Percentiles rank a stretch among this genome's conserved stretches.
phyloP scores from a whole-genome alignment of 108 stramenopile species.

The Nannochloropsis gaditana region DNA sequence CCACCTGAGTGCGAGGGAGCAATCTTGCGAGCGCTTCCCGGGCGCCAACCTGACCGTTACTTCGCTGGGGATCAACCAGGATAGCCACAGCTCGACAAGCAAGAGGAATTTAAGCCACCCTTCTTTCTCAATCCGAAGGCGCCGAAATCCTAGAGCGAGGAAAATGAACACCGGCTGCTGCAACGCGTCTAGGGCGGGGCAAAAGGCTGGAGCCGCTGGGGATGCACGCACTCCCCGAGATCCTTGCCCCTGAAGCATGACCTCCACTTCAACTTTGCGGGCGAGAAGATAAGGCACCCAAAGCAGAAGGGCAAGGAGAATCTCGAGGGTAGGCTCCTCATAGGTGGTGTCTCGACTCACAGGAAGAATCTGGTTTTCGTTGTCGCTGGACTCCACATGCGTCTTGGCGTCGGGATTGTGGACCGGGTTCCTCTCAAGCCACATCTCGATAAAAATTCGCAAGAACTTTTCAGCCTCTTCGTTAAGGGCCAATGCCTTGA shows the following conservation, averaged over 20 bases:
- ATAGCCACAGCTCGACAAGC: background rate
- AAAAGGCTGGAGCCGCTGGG: background rate
- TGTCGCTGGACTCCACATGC: background rate
- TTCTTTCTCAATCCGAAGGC: background rate
- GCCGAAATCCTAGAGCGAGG: background rate
- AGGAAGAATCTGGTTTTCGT: background rate
- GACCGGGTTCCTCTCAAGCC: background rate
- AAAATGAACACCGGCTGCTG: constrained; percentile 1
- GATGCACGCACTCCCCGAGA: background rate
- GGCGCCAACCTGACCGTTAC: background rate
- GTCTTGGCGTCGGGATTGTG: background rate
- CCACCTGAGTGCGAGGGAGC: background rate
- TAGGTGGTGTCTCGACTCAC: background rate
- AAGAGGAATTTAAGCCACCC: background rate
- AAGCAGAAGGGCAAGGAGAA: background rate
- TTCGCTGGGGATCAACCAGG: background rate
- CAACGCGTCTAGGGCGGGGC: constrained; percentile 8
- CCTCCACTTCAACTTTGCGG: constrained; percentile 8
- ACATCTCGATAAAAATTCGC: constrained; percentile 1
- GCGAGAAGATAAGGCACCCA: background rate
- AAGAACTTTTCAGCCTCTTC: background rate
- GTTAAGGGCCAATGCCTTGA: background rate
- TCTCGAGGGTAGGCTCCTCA: background rate
- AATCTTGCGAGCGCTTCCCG: background rate
- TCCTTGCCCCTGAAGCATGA: background rate